Conservation (phyloP, 331 rosid genomes). For the Cydonia oblonga region DNA sequence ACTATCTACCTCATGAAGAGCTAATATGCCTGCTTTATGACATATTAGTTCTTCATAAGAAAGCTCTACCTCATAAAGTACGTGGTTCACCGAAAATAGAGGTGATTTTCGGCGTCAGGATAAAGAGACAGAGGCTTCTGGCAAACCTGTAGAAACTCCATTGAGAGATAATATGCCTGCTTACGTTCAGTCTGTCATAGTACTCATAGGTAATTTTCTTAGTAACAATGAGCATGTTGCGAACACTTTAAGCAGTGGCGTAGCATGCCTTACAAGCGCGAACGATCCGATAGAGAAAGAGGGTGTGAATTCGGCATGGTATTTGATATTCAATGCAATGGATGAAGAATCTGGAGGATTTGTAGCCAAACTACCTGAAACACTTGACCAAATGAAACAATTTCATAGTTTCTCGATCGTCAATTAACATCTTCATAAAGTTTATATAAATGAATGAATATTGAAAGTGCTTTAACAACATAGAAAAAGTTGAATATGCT, state of each 20-base stretch:
- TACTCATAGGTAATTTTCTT: slow-evolving; percentile 78
- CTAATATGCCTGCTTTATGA: no score
- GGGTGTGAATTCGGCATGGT: slow-evolving; percentile 90
- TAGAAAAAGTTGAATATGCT: background rate
- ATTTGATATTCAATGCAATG: slow-evolving; percentile 67
- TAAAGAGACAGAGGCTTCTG: slow-evolving; percentile 5
- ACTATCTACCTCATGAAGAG: no score
- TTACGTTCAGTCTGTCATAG: slow-evolving; percentile 56
- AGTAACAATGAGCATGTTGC: slow-evolving; percentile 64
- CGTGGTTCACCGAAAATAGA: background rate
- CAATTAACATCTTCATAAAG: background rate
- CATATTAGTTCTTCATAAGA: no score
- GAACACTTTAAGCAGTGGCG: slow-evolving; percentile 87
- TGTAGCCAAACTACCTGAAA: background rate
- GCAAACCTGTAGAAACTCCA: slow-evolving; percentile 90
- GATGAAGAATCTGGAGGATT: slow-evolving; percentile 42
- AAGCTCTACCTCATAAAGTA: no score
- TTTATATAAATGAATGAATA: background rate
- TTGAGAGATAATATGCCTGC: slow-evolving; percentile 91
- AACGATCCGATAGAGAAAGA: slow-evolving; percentile 62
- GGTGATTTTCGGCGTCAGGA: background rate
- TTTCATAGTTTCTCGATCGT: background rate
- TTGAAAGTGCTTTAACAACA: background rate
- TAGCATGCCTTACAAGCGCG: slow-evolving; percentile 57
- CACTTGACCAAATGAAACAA: background rate